Evolutionary conservation across 305 asterid genomes (phyloP), one percentile per base, ranked within the genome.

Genomic region (Coffea humblotiana): DNA sequence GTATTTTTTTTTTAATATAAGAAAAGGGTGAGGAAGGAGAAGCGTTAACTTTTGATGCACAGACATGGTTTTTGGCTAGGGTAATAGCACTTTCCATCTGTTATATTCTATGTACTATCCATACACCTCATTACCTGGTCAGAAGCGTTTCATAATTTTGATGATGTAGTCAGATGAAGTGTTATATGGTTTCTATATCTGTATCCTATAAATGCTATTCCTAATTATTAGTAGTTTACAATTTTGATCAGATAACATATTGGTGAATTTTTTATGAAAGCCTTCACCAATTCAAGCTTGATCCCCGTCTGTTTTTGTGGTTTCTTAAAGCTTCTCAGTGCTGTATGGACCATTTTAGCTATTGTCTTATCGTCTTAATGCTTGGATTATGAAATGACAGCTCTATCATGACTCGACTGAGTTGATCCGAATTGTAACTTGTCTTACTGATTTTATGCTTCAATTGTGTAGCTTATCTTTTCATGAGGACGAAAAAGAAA

Each of bases 401-500:
- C 29, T 15, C 61, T n/a, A 0, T 4, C 43, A 21, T 71, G 4
- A 47, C 21, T 47, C 5, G 75, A 23, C 16, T 56, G n/a, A 54
- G 66, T 40, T 48, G n/a, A 72, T 6, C 27, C 63, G 47, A 25
- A 19, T 1, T 9, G 6, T 18, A 45, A 63, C n/a, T 75, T 63
- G 71, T 64, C 16, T 76, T 11, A 3, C 80, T 65, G 51, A 48
- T 67, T 48, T 49, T n/a, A 52, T 72, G 45, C 51, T 40, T 52
- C 1, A 76, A 35, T 74, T 84, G 72, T 75, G 51, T 40, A 95
- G 99, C 88, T 67, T 95, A 93, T 82, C 85, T 90, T 86, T 86
- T 91, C 79, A 74, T 79, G 80, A 88, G 97, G 83, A 89, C 94
- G 25, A 85, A 78, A 40, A 82, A 82, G 81, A 91, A 87, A 75